phyloP scores from a whole-genome alignment of 495 filamentous ascomycete genomes.

The Penicillium flavigenum region DNA sequence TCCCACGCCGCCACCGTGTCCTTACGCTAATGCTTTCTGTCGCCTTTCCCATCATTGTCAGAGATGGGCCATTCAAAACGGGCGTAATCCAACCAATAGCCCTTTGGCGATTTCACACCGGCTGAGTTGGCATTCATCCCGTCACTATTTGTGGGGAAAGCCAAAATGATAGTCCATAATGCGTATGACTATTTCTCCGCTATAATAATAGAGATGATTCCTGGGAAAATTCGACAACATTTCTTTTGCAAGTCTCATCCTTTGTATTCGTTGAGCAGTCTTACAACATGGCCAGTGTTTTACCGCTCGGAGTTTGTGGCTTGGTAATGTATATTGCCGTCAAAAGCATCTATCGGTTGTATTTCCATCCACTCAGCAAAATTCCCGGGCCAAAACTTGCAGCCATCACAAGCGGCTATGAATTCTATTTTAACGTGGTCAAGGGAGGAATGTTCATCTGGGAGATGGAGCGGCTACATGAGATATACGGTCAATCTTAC shows the following conservation, averaged over 20 bases:
- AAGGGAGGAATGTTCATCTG: constrained; percentile 39
- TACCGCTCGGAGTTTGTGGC: constrained; percentile 17
- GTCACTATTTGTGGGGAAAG: no score
- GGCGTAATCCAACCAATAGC: no score
- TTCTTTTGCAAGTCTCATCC: neutral
- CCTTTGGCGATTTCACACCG: no score
- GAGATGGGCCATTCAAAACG: neutral
- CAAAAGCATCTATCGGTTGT: constrained; percentile 45
- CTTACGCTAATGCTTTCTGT: neutral
- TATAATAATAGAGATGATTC: no score
- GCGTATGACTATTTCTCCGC: no score
- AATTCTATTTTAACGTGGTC: constrained; percentile 51
- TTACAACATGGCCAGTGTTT: constrained; percentile 7
- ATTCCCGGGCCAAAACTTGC: constrained; percentile 50
- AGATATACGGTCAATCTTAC: constrained; percentile 43
- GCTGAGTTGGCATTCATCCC: no score
- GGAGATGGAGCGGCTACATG: constrained; percentile 46
- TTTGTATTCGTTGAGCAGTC: neutral
- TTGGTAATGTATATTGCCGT: constrained; percentile 11
- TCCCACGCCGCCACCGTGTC: neutral
- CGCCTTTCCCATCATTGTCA: neutral
- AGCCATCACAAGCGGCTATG: constrained; percentile 48
- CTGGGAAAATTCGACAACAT: no score
- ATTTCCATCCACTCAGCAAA: constrained; percentile 48
- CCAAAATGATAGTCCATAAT: no score